Conservation (phyloP, 495 filamentous ascomycete species). For the Lophiotrema nucula region DNA sequence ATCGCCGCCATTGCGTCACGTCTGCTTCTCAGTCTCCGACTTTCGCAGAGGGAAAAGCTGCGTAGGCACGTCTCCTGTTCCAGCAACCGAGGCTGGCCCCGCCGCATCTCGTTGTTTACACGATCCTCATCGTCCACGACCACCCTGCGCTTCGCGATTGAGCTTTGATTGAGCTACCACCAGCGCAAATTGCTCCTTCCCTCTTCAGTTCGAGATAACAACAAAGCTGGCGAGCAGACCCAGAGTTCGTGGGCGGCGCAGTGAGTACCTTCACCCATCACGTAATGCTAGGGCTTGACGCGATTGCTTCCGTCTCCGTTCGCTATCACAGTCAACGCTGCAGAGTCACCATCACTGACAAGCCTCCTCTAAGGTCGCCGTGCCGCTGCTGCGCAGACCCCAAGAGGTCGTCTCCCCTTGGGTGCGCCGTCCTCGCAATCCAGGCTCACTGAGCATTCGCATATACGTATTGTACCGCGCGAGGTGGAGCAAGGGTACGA, state of each 20-base stretch:
- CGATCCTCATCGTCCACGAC: too few species aligned
- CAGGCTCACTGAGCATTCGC: slow-evolving; percentile 15
- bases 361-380: slow-evolving; percentile 24
- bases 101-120: too few species aligned
- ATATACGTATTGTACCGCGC: slow-evolving; percentile 28
- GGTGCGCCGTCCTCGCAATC: slow-evolving; percentile 15
- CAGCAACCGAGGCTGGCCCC: too few species aligned
- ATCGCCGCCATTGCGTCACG: too few species aligned
- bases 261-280: slow-evolving; percentile 21
- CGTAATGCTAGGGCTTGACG: too few species aligned
- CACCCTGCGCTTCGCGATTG: too few species aligned
- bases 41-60: too few species aligned
- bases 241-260: slow-evolving; percentile 28
- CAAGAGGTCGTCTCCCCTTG: slow-evolving; percentile 17
- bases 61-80: too few species aligned
- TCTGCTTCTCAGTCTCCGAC: too few species aligned
- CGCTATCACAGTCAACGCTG: background rate
- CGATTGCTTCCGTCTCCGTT: background rate
- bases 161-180: too few species aligned
- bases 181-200: too few species aligned
- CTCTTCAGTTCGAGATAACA: too few species aligned
- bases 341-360: slow-evolving; percentile 1
- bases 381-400: slow-evolving; percentile 19
- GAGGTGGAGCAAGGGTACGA: slow-evolving; percentile 1
- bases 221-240: slow-evolving; percentile 25